Evolutionary conservation across 1,139 yeast genomes (phyloP), one percentile per base, ranked within the genome.

Genomic region (Hyphopichia pseudoburtonii): DNA sequence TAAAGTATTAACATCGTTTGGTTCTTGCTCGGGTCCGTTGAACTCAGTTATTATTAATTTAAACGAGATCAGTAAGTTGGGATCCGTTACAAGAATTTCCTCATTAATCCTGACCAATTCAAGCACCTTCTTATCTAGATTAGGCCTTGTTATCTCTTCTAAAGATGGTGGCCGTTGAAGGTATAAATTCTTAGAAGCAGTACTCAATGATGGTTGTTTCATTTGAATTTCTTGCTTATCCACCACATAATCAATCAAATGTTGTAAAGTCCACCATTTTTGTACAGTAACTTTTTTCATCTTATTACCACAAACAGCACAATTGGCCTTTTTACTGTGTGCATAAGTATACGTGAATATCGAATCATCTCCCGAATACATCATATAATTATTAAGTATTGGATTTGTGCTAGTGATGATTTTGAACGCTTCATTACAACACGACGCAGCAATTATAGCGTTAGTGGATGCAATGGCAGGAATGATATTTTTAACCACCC

Each of bases 381-480:
- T 86, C 87, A 88, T 83, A 56, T 86, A 86, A 59, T 89, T 90
- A 47, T 81, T 78, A 48, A 88, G 63, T 27, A 73, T 71, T 0
- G 89, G 90, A 49, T 81, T 82, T 40, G 79, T 67, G 36, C 80
- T 75, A 0, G 95, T 82, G 19, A 86, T 71, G 18, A 88, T 66
- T 54, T 90, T 90, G 59, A 88, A 78, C 1, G 86, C 89, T 56
- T 90, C 97, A 50, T 85, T 86, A 53, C 95, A 86, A 57, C 96
- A 87, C 11, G 89, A 75, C 0, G 96, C 96, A 2, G 97, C 96
- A 30, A 92, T 79, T 25, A 92, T 76, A 3, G 97, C 96, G 57
- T 92, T 92, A 1, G 97, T 90, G 2, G 96, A 84, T 1, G 97
- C 96, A 39, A 90, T 86, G 1, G 97, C 92, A 0, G 98, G 98